Evolutionary conservation across 805 yeast species (phyloP).

Genomic region (Candida gorgasii): DNA sequence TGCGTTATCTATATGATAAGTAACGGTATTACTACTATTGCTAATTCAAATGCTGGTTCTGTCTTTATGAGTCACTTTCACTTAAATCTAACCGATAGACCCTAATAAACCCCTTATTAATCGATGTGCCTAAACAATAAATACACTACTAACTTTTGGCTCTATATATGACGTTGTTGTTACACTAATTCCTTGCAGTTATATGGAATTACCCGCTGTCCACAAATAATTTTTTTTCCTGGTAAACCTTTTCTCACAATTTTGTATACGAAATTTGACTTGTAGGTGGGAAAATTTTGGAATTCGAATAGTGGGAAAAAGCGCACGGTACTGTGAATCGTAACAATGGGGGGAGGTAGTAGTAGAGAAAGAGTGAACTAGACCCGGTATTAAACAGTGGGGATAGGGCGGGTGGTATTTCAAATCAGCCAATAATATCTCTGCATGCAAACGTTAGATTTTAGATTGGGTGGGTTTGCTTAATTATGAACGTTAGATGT

Average conservation of each 20-base stretch:
- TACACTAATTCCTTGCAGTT: neutral
- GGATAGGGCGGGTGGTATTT: too few relatives aligned
- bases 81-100: neutral
- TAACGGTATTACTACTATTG: too few relatives aligned
- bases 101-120: too few relatives aligned
- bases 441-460: too few relatives aligned
- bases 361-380: too few relatives aligned
- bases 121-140: too few relatives aligned
- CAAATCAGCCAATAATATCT: neutral
- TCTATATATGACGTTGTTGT: neutral
- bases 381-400: too few relatives aligned
- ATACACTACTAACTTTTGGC: neutral
- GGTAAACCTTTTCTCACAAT: constrained; percentile 2
- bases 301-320: too few relatives aligned
- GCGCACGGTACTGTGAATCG: too few relatives aligned
- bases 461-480: too few relatives aligned
- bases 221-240: constrained; percentile 9
- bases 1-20: too few relatives aligned
- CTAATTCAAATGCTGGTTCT: neutral
- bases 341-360: too few relatives aligned
- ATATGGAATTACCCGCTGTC: constrained; percentile 4
- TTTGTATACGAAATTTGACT: neutral
- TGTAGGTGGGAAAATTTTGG: neutral
- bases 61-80: neutral
- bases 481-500: neutral